Conservation (phyloP, 169 alveolate species). For the Pseudocohnilembus persalinus region DNA sequence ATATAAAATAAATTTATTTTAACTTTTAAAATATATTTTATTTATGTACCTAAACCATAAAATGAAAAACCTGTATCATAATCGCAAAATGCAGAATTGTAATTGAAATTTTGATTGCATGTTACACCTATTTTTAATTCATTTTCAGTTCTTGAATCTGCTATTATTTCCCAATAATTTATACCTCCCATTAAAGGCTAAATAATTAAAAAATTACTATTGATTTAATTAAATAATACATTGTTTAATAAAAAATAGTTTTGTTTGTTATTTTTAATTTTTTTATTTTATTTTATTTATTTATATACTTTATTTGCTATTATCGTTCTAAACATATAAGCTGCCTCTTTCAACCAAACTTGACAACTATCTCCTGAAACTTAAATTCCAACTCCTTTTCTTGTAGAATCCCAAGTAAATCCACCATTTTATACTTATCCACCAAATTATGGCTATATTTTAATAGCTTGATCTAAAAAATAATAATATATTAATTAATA, state of each 20-base stretch:
- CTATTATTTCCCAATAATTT: constrained; percentile 80
- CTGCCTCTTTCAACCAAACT: constrained; percentile 70
- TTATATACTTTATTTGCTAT: constrained; percentile 49
- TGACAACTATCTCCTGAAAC: constrained; percentile 58
- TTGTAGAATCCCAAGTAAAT: constrained; percentile 73
- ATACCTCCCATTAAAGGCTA: constrained; percentile 67
- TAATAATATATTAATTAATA: too few species aligned
- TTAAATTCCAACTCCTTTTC: constrained; percentile 64
- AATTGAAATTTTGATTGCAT: constrained; percentile 64
- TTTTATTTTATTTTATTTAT: neutral
- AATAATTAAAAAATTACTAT: too few species aligned
- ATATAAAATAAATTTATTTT: too few species aligned
- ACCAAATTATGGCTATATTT: too few species aligned
- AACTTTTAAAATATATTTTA: too few species aligned
- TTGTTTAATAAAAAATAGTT: too few species aligned
- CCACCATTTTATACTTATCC: too few species aligned
- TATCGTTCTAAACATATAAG: constrained; percentile 73
- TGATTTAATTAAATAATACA: neutral
- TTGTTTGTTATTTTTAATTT: neutral
- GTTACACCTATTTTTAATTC: constrained; percentile 81
- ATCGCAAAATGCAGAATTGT: constrained; percentile 79
- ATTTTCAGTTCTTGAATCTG: constrained; percentile 82
- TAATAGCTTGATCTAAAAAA: neutral
- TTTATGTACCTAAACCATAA: constrained; percentile 71
- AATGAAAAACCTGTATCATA: constrained; percentile 80